phyloP scores from a whole-genome alignment of 345 rosid species.

The Abelmoschus esculentus region DNA sequence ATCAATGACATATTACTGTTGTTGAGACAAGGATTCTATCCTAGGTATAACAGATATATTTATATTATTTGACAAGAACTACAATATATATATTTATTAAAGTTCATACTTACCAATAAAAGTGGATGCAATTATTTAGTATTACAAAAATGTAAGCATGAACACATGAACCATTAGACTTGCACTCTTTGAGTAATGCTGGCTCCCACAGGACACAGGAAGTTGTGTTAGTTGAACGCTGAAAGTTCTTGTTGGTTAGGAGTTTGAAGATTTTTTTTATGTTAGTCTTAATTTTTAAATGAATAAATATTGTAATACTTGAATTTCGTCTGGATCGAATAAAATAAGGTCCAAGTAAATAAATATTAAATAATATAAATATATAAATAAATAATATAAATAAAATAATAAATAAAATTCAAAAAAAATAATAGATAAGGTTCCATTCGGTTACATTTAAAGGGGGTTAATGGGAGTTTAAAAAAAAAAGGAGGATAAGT shows the following conservation, averaged over 20 bases:
- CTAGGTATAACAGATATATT: neutral
- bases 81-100: neutral
- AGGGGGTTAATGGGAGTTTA: no score
- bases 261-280: neutral
- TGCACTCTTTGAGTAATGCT: slow-evolving; percentile 9
- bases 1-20: neutral
- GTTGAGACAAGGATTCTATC: slow-evolving; percentile 6
- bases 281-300: neutral
- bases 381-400: no score
- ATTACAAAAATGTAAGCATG: neutral
- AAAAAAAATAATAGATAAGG: no score
- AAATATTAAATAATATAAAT: no score
- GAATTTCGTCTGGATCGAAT: no score
- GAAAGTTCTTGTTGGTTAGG: neutral
- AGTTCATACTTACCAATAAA: neutral
- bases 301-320: no score
- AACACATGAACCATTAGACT: slow-evolving; percentile 18
- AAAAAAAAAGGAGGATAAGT: no score
- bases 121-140: neutral
- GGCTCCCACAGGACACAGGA: neutral
- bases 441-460: no score
- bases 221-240: slow-evolving; percentile 25
- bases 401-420: no score
- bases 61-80: no score
- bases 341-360: no score